Evolutionary conservation across 495 filamentous ascomycete species (phyloP).

Genomic region (Tuber microsphaerosporum): DNA sequence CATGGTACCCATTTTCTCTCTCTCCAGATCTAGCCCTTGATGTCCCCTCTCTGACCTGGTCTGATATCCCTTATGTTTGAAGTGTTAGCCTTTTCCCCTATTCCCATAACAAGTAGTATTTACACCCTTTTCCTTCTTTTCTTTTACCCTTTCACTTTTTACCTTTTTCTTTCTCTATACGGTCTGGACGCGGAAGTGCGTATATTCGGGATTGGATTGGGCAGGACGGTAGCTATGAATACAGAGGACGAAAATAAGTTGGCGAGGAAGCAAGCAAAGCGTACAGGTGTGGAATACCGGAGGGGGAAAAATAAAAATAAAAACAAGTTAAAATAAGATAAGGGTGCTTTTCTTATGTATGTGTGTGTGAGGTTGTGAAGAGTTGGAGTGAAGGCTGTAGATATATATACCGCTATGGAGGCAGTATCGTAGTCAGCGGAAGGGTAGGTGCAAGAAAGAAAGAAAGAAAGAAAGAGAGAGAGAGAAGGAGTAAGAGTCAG

Average conservation of each 20-base stretch:
- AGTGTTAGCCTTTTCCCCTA: not conserved
- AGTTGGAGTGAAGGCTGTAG: not conserved
- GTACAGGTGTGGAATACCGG: not conserved
- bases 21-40: not conserved
- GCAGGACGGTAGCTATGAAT: not conserved
- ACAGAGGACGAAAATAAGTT: not conserved
- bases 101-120: conserved; percentile 2
- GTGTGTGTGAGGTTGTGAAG: not conserved
- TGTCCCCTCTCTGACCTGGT: not conserved
- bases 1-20: not conserved
- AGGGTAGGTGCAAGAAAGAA: not conserved
- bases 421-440: not conserved
- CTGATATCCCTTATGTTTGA: not conserved
- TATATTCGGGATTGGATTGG: not conserved
- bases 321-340: not conserved
- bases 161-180: not conserved
- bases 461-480: no score
- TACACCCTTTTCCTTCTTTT: not conserved
- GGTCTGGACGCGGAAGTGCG: not conserved
- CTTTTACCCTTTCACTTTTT: not conserved
- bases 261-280: not conserved
- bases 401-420: not conserved
- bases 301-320: not conserved
- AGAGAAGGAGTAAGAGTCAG: not conserved
- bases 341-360: not conserved